A percentile compares a stretch with the other conserved stretches of the same genome.
Evolutionary conservation across 2,329 filamentous ascomycete genomes (phyloP).

Genomic region (Bisporella sp.): DNA sequence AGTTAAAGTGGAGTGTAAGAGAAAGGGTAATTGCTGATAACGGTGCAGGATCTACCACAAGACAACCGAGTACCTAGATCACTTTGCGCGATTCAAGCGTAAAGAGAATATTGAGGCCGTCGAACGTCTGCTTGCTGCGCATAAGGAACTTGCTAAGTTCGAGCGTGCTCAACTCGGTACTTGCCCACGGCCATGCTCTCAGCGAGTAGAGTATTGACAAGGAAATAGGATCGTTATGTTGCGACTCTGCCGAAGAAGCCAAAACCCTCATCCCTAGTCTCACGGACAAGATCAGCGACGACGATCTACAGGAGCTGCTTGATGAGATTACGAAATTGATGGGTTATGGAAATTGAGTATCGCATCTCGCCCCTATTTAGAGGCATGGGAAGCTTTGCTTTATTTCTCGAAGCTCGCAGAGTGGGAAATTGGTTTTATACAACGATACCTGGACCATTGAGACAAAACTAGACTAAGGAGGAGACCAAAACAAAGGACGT

Average conservation of each 20-base stretch:
- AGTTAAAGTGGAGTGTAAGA: neutral
- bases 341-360: slow-evolving; percentile 20
- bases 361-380: no score
- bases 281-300: slow-evolving; percentile 82
- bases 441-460: no score
- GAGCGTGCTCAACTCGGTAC: slow-evolving; percentile 87
- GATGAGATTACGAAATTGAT: slow-evolving; percentile 81
- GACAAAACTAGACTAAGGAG: no score
- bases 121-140: slow-evolving; percentile 73
- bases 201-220: neutral
- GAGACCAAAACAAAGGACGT: no score
- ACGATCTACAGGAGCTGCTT: slow-evolving; percentile 79
- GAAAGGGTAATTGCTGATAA: neutral
- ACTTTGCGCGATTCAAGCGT: slow-evolving; percentile 92
- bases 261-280: slow-evolving; percentile 91
- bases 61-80: slow-evolving; percentile 86
- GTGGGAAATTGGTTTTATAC: no score
- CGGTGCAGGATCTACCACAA: slow-evolving; percentile 65
- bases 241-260: slow-evolving; percentile 88
- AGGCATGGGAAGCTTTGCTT: no score
- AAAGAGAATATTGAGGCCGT: slow-evolving; percentile 94
- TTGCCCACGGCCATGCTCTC: neutral
- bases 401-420: no score
- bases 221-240: slow-evolving; percentile 76
- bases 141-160: slow-evolving; percentile 79